Evolutionary conservation across 1,139 yeast genomes (phyloP).

Genomic region (Yamadazyma triangularis): DNA sequence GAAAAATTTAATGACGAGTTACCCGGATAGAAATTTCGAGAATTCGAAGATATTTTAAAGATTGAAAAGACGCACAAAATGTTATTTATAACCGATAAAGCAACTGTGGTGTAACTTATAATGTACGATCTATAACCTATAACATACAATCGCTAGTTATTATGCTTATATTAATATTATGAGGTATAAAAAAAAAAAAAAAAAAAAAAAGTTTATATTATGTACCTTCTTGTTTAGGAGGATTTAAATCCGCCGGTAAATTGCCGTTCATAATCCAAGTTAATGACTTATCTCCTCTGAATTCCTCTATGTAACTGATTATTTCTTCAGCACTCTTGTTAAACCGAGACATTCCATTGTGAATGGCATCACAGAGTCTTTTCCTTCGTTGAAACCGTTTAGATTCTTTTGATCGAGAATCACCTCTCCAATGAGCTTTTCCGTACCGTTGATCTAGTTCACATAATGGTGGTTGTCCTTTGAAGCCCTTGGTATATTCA

Average conservation of each 20-base stretch:
- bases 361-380: slow-evolving; percentile 43
- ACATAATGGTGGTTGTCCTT: slow-evolving; percentile 43
- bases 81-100: too few relatives aligned
- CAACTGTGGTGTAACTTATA: too few relatives aligned
- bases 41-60: slow-evolving; percentile 7
- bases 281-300: slow-evolving; percentile 40
- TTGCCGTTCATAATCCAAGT: slow-evolving; percentile 52
- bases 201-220: too few relatives aligned
- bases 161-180: too few relatives aligned
- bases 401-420: slow-evolving; percentile 43
- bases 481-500: slow-evolving; percentile 43
- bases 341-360: slow-evolving; percentile 38
- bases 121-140: too few relatives aligned
- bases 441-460: slow-evolving; percentile 44
- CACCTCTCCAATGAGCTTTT: slow-evolving; percentile 46
- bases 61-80: too few relatives aligned
- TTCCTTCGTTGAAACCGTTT: slow-evolving; percentile 44
- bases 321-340: slow-evolving; percentile 42
- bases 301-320: slow-evolving; percentile 38
- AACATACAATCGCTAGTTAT: too few relatives aligned
- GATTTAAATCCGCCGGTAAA: slow-evolving; percentile 39
- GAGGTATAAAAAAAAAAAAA: too few relatives aligned
- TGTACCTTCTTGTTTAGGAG: too few relatives aligned
- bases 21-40: slow-evolving; percentile 25
- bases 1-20: slow-evolving; percentile 11